Evolutionary conservation across 352 stramenopile species (phyloP), one percentile per base, ranked within the genome.

Genomic region (Globisporangium splendens): DNA sequence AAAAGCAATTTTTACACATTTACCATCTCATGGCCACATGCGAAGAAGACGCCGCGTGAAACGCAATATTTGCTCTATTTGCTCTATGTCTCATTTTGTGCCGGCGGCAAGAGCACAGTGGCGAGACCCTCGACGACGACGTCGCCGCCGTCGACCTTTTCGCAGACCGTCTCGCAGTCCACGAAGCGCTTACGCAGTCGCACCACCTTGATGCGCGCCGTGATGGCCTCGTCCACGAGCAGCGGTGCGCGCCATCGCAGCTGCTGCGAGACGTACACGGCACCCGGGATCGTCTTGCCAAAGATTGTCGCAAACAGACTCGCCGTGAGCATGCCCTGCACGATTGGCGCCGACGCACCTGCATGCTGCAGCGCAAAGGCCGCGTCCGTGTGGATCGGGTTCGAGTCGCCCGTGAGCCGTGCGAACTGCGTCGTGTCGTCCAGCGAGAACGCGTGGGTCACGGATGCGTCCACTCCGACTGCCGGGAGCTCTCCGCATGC

Each of bases 281-380:
- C 74, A 20, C 85, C 85, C 0, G 85, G 85, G 55, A 93, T 75
- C 24, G 74, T 77, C 21, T 69, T 68, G 22, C 83, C 85, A 51
- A 94, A 93, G 62, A 94, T 90, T 22, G 85, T 90, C 28, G 85
- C 83, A 54, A 94, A 93, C 18, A 94, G 79, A 59, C 80, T 88
- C 38, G 79, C 76, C 22, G 69, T 89, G 20, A 94, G 75, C 54
- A 93, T 82, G n/a, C 85, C 85, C 57, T 94, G 82, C 35, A 94
- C 85, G 28, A 94, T 69, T 0, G 82, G 80, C 39, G 74, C 70
- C 10, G 35, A 50, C 22, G 70, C 53, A 5, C 63, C 61, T 10
- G 61, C 53, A n/a, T 68, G 47, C 44, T 74, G 38, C 0, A 52
- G 24, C 0, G 73, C 72, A 31, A 79, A 80, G 0, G 35, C 56